Evolutionary conservation across 805 yeast species (phyloP).

Genomic region (Nakazawaea wyomingensis): DNA sequence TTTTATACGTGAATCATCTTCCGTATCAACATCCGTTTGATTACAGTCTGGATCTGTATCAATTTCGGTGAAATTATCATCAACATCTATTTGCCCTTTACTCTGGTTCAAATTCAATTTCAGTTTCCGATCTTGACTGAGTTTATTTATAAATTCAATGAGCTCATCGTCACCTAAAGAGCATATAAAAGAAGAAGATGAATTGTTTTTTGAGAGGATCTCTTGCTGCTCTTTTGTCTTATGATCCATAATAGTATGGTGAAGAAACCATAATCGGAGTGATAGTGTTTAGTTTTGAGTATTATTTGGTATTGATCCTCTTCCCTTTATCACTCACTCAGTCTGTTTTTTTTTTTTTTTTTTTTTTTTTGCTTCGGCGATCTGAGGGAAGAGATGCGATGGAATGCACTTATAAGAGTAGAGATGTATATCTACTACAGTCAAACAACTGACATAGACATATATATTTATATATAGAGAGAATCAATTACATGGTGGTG

Average conservation of each 20-base stretch:
- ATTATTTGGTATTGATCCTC: too few species aligned
- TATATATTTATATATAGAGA: too few species aligned
- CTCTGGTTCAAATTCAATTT: neutral
- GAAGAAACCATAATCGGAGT: neutral
- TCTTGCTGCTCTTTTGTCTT: neutral
- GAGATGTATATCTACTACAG: too few species aligned
- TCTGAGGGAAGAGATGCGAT: too few species aligned
- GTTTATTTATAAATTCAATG: constrained; percentile 28
- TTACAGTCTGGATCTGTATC: constrained; percentile 5
- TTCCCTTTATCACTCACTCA: too few species aligned
- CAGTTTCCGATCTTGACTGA: constrained; percentile 24
- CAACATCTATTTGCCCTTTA: constrained; percentile 12
- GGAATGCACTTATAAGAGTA: too few species aligned
- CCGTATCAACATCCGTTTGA: constrained; percentile 5
- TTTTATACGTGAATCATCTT: constrained; percentile 10
- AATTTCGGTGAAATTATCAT: constrained; percentile 12
- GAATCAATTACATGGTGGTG: too few species aligned
- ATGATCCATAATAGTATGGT: neutral
- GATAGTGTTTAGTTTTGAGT: too few species aligned
- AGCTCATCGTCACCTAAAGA: constrained; percentile 35
- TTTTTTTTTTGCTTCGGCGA: too few species aligned
- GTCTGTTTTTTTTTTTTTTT: too few species aligned
- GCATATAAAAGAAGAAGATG: constrained; percentile 16
- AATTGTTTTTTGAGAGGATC: constrained; percentile 1
- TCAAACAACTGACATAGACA: too few species aligned